Base-by-base conservation (phyloP, 768 basidiomycete species). In the Kwoniella mangroviensis region DNA sequence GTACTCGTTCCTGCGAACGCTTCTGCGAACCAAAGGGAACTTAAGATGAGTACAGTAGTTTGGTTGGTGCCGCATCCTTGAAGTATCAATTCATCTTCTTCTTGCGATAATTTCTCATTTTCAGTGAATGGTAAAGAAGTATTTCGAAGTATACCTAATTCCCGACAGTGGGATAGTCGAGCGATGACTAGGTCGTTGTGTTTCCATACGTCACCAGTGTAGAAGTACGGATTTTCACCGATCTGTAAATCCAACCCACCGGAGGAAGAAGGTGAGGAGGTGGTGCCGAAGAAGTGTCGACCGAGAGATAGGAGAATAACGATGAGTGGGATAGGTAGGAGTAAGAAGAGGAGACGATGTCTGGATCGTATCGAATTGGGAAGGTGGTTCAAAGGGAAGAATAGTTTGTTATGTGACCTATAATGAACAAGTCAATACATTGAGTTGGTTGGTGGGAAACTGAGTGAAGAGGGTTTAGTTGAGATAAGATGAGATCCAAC, bases 11-110 rank as follows among this genome's bases (percentile, higher is more conserved):
- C 79, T 1, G 72, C 65, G 52, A 57, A 77, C 0, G 79, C 79
- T 53, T 79, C 77, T 34, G 73, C 73, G 42, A 73, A 73, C 73
- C 74, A 80, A 2, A 80, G 24, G 1, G 75, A 74, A 1, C 70
- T 41, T 7, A 80, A 69, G 63, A 80, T 77, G 68, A 80, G 60
- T 26, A 80, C 26, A 4, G 77, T 80, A 9, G 79, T 80, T 34
- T 75, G 61, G 67, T 78, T 78, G 3, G 70, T 69, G 1, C 79
- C 75, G 63, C 79, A 80, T 28, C 79, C 79, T 40, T 72, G 28
- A 4, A 66, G 41, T 4, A 60, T 41, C 22, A 73, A 55, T 54
- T 68, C 67, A 3, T 43, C 63, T 49, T 77, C 74, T 22, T 73
- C 67, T 9, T 28, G 26, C 4, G 59, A 53, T 15, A 61, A 28